Base-by-base conservation (phyloP, 495 filamentous ascomycete genomes). In the Parathielavia hyrcaniae region DNA sequence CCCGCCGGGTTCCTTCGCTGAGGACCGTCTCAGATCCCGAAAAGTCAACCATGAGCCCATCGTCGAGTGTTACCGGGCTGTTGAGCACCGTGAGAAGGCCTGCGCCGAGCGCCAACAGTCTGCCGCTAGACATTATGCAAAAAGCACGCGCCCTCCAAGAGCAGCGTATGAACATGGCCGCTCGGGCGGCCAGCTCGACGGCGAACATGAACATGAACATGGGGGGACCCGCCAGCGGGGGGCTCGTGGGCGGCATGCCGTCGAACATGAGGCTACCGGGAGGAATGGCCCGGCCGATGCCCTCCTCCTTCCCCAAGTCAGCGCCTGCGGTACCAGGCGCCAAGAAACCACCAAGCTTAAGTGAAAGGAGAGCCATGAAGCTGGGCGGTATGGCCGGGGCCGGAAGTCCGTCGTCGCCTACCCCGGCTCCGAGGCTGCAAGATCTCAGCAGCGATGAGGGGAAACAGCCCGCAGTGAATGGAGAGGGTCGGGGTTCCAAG, bases 81-180 rank as follows among this genome's bases (percentile, higher is more conserved):
- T 68, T 96, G 62, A 91, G 87, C 67, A 90, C 86, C 50, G 70
- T 65, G 1, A 61, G 71, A 41, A 49, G 69, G 40, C 71, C 70
- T 1, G 57, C 65, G 35, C 64, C 66, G 22, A 75, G 75, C 45
- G 70, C 70, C 7, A 79, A 78, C 52, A 77, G 79, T 32, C 72
- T 93, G 20, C 86, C 88, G 41, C 83, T 86, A 69, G 90, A 95
- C 60, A 83, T 97, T 59, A 82, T 87, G 74, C 87, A 85, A 38
- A 91, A 86, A 63, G 86, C 92, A 78, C 83, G 83, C 61, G 87
- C 86, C 2, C 61, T 74, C 10, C 69, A 71, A 48, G 66, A 72
- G 43, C 73, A 65, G 49, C 71, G 62, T 20, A 70, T 64, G 68
- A 65, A 58, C 26, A 68, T 66, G 61, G 57, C 67, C 5, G 40